Evolutionary conservation across 331 rosid genomes (phyloP).

Genomic region (Cucumis variabilis): DNA sequence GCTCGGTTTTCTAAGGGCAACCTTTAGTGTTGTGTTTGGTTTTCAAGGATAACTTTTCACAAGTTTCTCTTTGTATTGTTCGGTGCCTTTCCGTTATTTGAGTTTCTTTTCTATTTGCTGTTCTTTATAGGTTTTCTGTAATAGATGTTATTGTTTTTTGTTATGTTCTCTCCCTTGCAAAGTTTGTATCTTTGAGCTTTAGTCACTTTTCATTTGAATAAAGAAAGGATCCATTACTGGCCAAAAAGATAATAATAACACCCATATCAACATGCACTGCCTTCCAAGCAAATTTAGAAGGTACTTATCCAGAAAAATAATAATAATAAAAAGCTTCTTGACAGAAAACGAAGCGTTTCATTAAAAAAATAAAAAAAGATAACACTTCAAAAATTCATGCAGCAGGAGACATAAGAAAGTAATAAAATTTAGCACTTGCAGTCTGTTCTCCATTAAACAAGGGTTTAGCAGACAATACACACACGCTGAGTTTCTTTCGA

Average conservation of each 20-base stretch:
- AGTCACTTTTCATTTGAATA: neutral
- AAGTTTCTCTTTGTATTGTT: too few relatives aligned
- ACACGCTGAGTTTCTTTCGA: neutral
- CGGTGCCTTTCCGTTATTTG: neutral
- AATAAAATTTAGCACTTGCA: neutral
- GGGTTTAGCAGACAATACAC: neutral
- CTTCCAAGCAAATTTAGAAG: too few relatives aligned
- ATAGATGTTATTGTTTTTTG: neutral
- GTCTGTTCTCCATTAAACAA: constrained; percentile 16
- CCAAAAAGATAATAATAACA: neutral
- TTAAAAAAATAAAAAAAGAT: too few relatives aligned
- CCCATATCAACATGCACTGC: neutral
- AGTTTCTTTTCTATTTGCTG: too few relatives aligned
- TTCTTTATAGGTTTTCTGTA: neutral
- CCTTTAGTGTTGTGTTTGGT: too few relatives aligned
- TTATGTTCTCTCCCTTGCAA: neutral
- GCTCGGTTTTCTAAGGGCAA: too few relatives aligned
- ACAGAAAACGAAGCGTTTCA: neutral
- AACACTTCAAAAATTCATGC: neutral
- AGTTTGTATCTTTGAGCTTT: neutral
- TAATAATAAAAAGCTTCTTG: neutral
- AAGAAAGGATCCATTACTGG: neutral
- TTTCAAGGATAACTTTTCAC: too few relatives aligned
- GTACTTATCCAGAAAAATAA: neutral
- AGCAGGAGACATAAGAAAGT: neutral